Base-by-base conservation (phyloP, 331 rosid genomes). In the Ulmus americana region DNA sequence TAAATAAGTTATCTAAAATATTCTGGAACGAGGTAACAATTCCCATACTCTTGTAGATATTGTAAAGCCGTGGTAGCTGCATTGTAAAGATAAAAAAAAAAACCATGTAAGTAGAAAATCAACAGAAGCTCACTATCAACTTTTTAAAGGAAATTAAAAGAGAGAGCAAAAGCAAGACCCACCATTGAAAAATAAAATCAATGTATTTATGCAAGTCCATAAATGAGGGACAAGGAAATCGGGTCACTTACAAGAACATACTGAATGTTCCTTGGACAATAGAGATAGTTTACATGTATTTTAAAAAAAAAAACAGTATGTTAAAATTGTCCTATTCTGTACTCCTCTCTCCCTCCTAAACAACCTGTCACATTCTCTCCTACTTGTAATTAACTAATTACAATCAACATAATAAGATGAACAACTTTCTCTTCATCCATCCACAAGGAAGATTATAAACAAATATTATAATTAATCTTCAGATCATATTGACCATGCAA, bases 51-150 rank as follows among this genome's bases (percentile, higher is more conserved):
- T 81, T 86, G 95, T 88, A 88, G 68, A 86, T 70, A 59, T 88
- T 86, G 79, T 80, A 88, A 51, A 88, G 72, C 57, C 96, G 83
- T 9, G 95, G 96, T 73, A 88, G 75, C 96, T 86, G 94, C 77
- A 72, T 39, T 57, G 42, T 15, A 20, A 77, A 63, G 70, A 45
- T 43, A 6, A 74, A 3, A 76, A 14, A 14, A 20, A 53, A 59
- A 48, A 65, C 61, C 61, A 47, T 14, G 10, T 50, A 50, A 73
- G 68, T 28, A 60, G 44, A 35, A 28, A 4, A 41, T 6, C 20
- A 8, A 53, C 6, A 15, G 45, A 7, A 28, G 42, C 35, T 28
- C 35, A 28, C 35, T 28, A 28, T 28, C 35, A 28, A 28, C 35
- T 2, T 28, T 28, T 28, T 28, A 28, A 45, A 46, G 8, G 12